Evolutionary conservation across 768 basidiomycete species (phyloP).

Genomic region (Lyophyllum shimeji): DNA sequence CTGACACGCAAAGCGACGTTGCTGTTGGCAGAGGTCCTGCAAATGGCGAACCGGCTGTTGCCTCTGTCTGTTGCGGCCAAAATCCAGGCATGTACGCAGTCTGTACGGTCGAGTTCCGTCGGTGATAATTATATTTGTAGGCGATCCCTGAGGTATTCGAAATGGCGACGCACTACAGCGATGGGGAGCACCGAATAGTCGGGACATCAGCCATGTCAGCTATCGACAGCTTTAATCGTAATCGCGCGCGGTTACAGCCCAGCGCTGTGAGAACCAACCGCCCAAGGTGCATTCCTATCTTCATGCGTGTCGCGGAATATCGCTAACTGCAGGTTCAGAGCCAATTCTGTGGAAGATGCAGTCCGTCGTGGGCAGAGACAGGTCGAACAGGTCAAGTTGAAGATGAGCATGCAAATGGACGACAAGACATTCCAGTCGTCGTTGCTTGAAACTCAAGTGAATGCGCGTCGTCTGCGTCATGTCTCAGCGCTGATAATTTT

Average conservation of each 20-base stretch:
- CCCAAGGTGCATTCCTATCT: slow-evolving; percentile 50
- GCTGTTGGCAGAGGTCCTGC: slow-evolving; percentile 88
- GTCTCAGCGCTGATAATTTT: neutral
- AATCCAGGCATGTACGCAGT: slow-evolving; percentile 61
- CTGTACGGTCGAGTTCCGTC: neutral
- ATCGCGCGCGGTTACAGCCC: slow-evolving; percentile 70
- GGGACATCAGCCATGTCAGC: slow-evolving; percentile 84
- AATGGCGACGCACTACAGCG: slow-evolving; percentile 79
- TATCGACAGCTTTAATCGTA: slow-evolving; percentile 94
- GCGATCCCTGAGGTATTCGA: slow-evolving; percentile 83
- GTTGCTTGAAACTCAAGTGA: slow-evolving; percentile 84
- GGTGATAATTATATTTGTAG: slow-evolving; percentile 37
- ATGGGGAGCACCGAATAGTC: slow-evolving; percentile 75
- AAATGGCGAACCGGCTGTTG: slow-evolving; percentile 83
- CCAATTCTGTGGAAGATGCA: slow-evolving; percentile 83
- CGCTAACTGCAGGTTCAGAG: slow-evolving; percentile 36
- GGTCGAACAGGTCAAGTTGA: slow-evolving; percentile 87
- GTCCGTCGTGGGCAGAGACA: slow-evolving; percentile 86
- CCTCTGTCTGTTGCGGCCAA: slow-evolving; percentile 80
- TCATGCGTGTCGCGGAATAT: neutral
- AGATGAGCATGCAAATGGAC: slow-evolving; percentile 93
- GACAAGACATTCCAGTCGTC: slow-evolving; percentile 86
- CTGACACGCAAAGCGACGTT: slow-evolving; percentile 89
- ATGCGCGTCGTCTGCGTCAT: slow-evolving; percentile 3
- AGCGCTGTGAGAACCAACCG: slow-evolving; percentile 52